Evolutionary conservation across 2,329 filamentous ascomycete genomes (phyloP).

Genomic region (Mycocentrospora acerina): DNA sequence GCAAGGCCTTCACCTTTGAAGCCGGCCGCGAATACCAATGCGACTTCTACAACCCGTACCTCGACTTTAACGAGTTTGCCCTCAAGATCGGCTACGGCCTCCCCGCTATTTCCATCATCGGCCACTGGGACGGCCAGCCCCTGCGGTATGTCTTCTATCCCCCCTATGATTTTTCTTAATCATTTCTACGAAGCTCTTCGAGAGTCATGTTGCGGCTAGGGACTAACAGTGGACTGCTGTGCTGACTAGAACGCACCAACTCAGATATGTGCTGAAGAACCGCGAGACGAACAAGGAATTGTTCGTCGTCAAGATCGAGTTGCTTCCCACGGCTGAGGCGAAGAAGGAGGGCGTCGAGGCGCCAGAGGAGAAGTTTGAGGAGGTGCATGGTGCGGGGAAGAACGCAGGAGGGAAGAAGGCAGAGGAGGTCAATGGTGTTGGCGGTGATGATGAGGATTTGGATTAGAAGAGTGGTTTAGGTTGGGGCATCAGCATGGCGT

Average conservation of each 20-base stretch:
- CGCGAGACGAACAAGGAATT: constrained; percentile 71
- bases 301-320: constrained; percentile 77
- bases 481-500: constrained; percentile 6
- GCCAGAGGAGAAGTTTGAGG: constrained; percentile 26
- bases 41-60: constrained; percentile 88
- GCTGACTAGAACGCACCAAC: constrained; percentile 68
- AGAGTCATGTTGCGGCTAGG: constrained; percentile 17
- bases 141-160: constrained; percentile 62
- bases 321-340: constrained; percentile 67
- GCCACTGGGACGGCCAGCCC: constrained; percentile 78
- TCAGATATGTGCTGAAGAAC: constrained; percentile 92
- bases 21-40: constrained; percentile 61
- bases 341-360: constrained; percentile 25
- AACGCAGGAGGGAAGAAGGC: constrained; percentile 28
- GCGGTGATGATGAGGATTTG: constrained; percentile 21
- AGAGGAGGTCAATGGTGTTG: constrained; percentile 19
- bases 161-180: background rate
- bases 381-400: constrained; percentile 17
- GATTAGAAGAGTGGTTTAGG: constrained; percentile 13
- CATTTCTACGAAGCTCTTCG: no score
- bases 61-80: constrained; percentile 81
- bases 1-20: constrained; percentile 63
- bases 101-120: constrained; percentile 74
- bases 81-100: constrained; percentile 57
- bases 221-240: constrained; percentile 11